Evolutionary conservation across 805 yeast species (phyloP).

Genomic region (Wickerhamiella shivajii): DNA sequence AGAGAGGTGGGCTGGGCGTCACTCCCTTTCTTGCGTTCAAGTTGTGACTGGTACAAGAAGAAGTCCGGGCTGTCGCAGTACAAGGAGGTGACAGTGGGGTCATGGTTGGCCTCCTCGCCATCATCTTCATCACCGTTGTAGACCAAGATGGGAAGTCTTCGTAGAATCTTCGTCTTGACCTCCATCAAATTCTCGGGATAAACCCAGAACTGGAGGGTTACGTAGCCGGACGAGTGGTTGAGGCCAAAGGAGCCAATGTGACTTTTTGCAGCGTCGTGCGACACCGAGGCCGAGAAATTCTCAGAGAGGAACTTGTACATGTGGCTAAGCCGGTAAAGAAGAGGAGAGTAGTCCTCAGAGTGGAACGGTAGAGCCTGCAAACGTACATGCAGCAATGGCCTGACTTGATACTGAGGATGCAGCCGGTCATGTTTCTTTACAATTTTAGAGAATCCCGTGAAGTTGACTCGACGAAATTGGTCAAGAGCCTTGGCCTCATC

Average conservation of each 20-base stretch:
- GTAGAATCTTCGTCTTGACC: constrained; percentile 84
- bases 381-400: constrained; percentile 77
- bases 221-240: constrained; percentile 26
- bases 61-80: constrained; percentile 78
- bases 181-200: constrained; percentile 97
- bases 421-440: constrained; percentile 92
- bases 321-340: constrained; percentile 61
- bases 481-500: constrained; percentile 73
- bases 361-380: constrained; percentile 80
- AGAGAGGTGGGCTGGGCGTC: constrained; percentile 52
- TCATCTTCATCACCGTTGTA: constrained; percentile 41
- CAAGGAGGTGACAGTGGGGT: constrained; percentile 72
- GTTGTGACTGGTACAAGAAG: constrained; percentile 73
- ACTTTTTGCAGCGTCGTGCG: constrained; percentile 21
- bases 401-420: constrained; percentile 78
- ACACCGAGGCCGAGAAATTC: constrained; percentile 33
- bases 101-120: constrained; percentile 35
- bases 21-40: constrained; percentile 37
- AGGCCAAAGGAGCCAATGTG: constrained; percentile 22
- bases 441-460: constrained; percentile 87
- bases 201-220: constrained; percentile 80
- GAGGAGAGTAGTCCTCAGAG: constrained; percentile 87
- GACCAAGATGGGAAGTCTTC: constrained; percentile 84
- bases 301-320: constrained; percentile 72
- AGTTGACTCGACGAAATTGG: constrained; percentile 79